Evolutionary conservation across 179 eudicot species (phyloP).

Genomic region (Pouteria campechiana): DNA sequence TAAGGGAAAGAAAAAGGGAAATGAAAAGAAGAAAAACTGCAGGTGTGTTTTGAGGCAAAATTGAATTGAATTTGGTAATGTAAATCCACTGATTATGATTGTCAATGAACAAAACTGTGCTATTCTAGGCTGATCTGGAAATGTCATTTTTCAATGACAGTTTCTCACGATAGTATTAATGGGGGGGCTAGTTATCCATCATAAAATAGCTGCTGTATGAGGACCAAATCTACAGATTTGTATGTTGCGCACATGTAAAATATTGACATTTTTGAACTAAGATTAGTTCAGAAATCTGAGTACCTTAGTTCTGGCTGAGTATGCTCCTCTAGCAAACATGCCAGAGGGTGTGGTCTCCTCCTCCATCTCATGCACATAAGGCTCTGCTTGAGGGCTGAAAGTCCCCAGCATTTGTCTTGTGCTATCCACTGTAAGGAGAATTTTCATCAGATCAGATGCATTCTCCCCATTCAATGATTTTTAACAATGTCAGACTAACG

Average conservation of each 20-base stretch:
- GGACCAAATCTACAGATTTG: too few species aligned
- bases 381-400: constrained; percentile 76
- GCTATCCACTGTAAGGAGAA: constrained; percentile 71
- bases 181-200: neutral
- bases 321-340: constrained; percentile 86
- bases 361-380: constrained; percentile 64
- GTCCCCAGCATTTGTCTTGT: constrained; percentile 90
- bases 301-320: constrained; percentile 79
- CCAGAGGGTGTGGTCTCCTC: constrained; percentile 95
- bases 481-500: neutral
- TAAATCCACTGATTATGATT: neutral
- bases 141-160: neutral
- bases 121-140: neutral
- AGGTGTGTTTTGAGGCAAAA: too few species aligned
- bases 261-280: too few species aligned
- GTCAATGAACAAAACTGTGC: neutral
- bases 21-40: neutral
- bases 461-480: neutral
- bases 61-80: too few species aligned
- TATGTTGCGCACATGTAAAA: too few species aligned
- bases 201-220: neutral
- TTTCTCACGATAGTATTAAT: neutral
- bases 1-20: neutral
- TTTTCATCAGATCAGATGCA: neutral
- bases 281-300: too few species aligned